A percentile compares a stretch with the other conserved stretches of the same genome.
Evolutionary conservation across 805 yeast species (phyloP).

Genomic region (Blastobotrys americana): DNA sequence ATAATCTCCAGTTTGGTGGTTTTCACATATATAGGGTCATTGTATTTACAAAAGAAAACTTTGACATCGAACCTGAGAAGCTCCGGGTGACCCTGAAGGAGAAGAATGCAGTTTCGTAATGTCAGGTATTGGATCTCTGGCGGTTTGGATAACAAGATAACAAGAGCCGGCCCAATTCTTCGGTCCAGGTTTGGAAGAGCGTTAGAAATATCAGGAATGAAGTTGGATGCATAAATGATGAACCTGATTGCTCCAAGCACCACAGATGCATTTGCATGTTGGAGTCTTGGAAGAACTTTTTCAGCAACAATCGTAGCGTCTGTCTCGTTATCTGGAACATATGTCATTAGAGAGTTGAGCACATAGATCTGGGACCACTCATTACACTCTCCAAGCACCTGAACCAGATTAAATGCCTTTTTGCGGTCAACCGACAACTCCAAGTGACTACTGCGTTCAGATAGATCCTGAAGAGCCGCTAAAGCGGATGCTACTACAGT

Average conservation of each 20-base stretch:
- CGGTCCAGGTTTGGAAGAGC: slow-evolving; percentile 49
- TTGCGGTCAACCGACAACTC: slow-evolving; percentile 46
- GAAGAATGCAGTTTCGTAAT: slow-evolving; percentile 68
- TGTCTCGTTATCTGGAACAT: slow-evolving; percentile 59
- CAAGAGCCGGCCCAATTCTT: slow-evolving; percentile 60
- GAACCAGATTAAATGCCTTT: slow-evolving; percentile 40
- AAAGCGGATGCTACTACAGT: slow-evolving; percentile 65
- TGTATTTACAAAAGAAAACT: slow-evolving; percentile 72
- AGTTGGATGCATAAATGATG: slow-evolving; percentile 65
- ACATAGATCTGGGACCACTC: slow-evolving; percentile 71
- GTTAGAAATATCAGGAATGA: slow-evolving; percentile 49
- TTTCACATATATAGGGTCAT: slow-evolving; percentile 82
- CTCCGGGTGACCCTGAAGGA: slow-evolving; percentile 59
- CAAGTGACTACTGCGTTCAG: slow-evolving; percentile 47
- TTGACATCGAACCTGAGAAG: slow-evolving; percentile 62
- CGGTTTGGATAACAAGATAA: slow-evolving; percentile 64
- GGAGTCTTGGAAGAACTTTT: slow-evolving; percentile 58
- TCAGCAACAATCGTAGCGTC: slow-evolving; percentile 66
- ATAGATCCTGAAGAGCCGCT: slow-evolving; percentile 56
- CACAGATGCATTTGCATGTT: slow-evolving; percentile 74
- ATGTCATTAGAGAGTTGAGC: slow-evolving; percentile 56
- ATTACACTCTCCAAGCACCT: slow-evolving; percentile 36
- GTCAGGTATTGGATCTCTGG: slow-evolving; percentile 79
- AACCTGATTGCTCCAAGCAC: slow-evolving; percentile 70
- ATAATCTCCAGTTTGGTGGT: slow-evolving; percentile 86